These are phyloP conservation scores for Epichloe brachyelytri DNA, from an alignment of 2,329 filamentous ascomycete genomes.

Conservation along the genomic window DNA sequence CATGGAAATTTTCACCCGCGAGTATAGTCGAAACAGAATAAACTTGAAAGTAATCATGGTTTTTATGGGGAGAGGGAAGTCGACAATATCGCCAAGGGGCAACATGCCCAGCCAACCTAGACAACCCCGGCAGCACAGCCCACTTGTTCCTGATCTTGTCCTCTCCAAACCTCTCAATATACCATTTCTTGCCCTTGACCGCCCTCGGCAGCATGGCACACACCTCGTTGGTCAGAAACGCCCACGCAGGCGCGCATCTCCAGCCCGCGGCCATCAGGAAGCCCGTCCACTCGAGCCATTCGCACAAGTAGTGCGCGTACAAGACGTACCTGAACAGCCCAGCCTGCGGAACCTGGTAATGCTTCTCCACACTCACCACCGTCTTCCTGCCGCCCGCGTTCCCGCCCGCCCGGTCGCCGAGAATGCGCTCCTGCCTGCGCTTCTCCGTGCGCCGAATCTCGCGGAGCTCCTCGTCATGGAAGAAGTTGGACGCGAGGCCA, in stretches of 20 bases:
- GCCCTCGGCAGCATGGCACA: slow-evolving; percentile 84
- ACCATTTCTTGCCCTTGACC: slow-evolving; percentile 72
- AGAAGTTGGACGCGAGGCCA: slow-evolving; percentile 70
- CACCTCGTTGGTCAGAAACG: slow-evolving; percentile 78
- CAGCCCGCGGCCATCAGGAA: slow-evolving; percentile 66
- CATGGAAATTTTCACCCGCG: no score
- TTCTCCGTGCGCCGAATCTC: slow-evolving; percentile 66
- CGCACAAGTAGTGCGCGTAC: slow-evolving; percentile 88
- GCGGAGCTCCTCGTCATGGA: slow-evolving; percentile 79
- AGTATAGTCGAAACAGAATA: not conserved
- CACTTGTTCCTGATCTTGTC: slow-evolving; percentile 64
- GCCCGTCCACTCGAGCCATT: slow-evolving; percentile 93
- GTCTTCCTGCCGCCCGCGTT: slow-evolving; percentile 5
- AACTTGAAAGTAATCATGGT: not conserved
- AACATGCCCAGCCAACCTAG: slow-evolving; percentile 5
- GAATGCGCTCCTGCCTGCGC: slow-evolving; percentile 33
- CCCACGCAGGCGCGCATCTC: slow-evolving; percentile 59
- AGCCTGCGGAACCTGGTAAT: slow-evolving; percentile 76
- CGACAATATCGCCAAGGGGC: no score
- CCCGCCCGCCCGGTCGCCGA: slow-evolving; percentile 27
- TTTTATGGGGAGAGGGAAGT: no score
- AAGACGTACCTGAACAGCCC: slow-evolving; percentile 74
- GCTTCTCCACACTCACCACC: slow-evolving; percentile 41
- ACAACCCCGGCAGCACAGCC: slow-evolving; percentile 50
- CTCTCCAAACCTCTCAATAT: slow-evolving; percentile 74